Base-by-base conservation (phyloP, 2,329 filamentous ascomycete species). In the Fusarium sp. region DNA sequence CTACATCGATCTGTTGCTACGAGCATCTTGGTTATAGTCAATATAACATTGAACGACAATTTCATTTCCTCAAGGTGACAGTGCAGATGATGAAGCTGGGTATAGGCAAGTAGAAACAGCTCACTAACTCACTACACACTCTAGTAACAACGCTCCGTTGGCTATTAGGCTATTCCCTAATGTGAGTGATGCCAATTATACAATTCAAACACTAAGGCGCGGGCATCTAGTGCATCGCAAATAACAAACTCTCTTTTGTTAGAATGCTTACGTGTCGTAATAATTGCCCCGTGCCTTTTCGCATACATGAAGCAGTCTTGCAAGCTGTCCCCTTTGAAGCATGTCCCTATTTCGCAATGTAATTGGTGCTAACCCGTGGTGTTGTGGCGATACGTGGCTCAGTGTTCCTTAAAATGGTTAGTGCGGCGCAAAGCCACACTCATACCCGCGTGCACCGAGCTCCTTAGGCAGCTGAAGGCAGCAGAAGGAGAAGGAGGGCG, bases 301-400 rank as follows among this genome's bases (percentile, higher is more conserved):
- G 56, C 49, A 49, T 46, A 22, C 65, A 40, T 20, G 32, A 39
- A 15, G 51, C 14, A 46, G 39, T 43, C 55, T 52, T 55, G 46
- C 47, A 65, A 63, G 19, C 49, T 62, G 64, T 65, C 59, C 59
- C 57, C 30, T 52, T 54, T 40, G 37, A 62, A 50, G 55, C 54
- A 46, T 33, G 39, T 46, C 30, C 49, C 57, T 54, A 35, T 58
- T 43, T 59, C 56, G 43, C 43, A 44, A 53, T 39, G 43, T 59
- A 49, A 61, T 60, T 70, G 68, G 70, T 56, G 59, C 62, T 49
- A 54, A 39, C 46, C 37, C 39, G 54, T 52, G 37, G 32, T 19
- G 33, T 39, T 68, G 67, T 71, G 67, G 68, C 71, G 26, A 65
- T 46, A 39, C 41, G 69, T 70, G 71, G 71, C 71, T 70, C 20